phyloP scores from a whole-genome alignment of 208 protist genomes.

The Jaenimonas drosophilae region DNA sequence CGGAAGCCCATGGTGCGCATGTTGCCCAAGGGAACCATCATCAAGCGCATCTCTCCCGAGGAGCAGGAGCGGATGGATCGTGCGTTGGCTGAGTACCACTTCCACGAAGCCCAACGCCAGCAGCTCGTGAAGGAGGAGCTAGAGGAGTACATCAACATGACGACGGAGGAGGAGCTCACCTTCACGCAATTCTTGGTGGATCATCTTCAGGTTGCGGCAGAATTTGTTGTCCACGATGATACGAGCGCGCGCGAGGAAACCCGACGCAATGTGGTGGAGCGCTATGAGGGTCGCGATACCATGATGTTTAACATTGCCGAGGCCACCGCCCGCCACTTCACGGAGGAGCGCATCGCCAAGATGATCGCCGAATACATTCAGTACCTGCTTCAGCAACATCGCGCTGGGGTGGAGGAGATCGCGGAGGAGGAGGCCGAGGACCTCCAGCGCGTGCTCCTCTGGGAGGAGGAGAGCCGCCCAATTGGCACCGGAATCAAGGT shows the following conservation, averaged over 20 bases:
- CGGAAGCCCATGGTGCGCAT: not conserved
- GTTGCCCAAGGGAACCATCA: not conserved
- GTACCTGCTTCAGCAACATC: slow-evolving; percentile 31
- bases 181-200: slow-evolving; percentile 19
- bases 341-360: slow-evolving; percentile 23
- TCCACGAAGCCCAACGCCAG: not conserved
- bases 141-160: slow-evolving; percentile 8
- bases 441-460: slow-evolving; percentile 17
- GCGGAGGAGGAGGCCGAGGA: slow-evolving; percentile 22
- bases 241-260: slow-evolving; percentile 9
- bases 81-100: not conserved
- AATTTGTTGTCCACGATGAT: slow-evolving; percentile 14
- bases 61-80: not conserved
- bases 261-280: slow-evolving; percentile 16
- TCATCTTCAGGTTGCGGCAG: slow-evolving; percentile 11
- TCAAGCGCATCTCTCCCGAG: too few species aligned
- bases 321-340: slow-evolving; percentile 10
- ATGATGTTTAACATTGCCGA: slow-evolving; percentile 34
- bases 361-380: slow-evolving; percentile 14
- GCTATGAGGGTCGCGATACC: slow-evolving; percentile 12
- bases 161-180: slow-evolving; percentile 22
- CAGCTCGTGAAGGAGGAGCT: slow-evolving; percentile 6
- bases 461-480: slow-evolving; percentile 40
- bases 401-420: slow-evolving; percentile 14
- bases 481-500: slow-evolving; percentile 29